Evolutionary conservation across 805 yeast species (phyloP).

Genomic region (Kodamaea jinghongensis): DNA sequence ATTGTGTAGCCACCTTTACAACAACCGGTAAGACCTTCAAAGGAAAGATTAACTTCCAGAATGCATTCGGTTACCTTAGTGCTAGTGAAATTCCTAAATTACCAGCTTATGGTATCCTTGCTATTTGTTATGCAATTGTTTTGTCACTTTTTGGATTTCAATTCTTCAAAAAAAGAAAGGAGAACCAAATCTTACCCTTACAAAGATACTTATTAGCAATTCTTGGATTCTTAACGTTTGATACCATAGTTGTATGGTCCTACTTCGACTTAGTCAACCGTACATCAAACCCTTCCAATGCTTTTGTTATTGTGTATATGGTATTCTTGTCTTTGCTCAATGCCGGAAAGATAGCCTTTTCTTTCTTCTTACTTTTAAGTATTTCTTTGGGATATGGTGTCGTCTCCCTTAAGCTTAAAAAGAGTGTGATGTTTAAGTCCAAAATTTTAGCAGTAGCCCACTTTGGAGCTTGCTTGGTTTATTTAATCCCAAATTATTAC

Average conservation of each 20-base stretch:
- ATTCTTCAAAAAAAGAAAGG: conserved; percentile 71
- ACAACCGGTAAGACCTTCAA: conserved; percentile 47
- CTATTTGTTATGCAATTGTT: conserved; percentile 78
- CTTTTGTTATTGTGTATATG: conserved; percentile 67
- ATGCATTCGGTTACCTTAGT: conserved; percentile 85
- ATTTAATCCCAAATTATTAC: conserved; percentile 35
- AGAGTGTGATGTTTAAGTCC: conserved; percentile 62
- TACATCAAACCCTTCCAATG: conserved; percentile 44
- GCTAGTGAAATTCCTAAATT: conserved; percentile 91
- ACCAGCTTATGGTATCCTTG: conserved; percentile 82
- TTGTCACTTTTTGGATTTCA: conserved; percentile 82
- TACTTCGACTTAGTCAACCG: conserved; percentile 81
- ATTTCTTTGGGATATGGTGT: conserved; percentile 94
- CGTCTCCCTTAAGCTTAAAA: conserved; percentile 80
- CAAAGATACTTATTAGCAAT: conserved; percentile 89
- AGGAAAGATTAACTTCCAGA: conserved; percentile 79
- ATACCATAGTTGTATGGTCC: conserved; percentile 87
- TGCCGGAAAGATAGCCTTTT: conserved; percentile 74
- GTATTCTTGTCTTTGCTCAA: conserved; percentile 75
- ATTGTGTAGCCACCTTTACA: conserved; percentile 78
- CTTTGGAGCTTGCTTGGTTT: conserved; percentile 34
- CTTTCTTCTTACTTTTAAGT: conserved; percentile 80
- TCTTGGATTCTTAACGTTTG: conserved; percentile 76
- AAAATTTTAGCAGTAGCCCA: conserved; percentile 42
- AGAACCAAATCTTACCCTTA: conserved; percentile 78